Evolutionary conservation across 2,329 filamentous ascomycete genomes (phyloP), one percentile per base, ranked within the genome.

Genomic region (Rhinocladiella similis): DNA sequence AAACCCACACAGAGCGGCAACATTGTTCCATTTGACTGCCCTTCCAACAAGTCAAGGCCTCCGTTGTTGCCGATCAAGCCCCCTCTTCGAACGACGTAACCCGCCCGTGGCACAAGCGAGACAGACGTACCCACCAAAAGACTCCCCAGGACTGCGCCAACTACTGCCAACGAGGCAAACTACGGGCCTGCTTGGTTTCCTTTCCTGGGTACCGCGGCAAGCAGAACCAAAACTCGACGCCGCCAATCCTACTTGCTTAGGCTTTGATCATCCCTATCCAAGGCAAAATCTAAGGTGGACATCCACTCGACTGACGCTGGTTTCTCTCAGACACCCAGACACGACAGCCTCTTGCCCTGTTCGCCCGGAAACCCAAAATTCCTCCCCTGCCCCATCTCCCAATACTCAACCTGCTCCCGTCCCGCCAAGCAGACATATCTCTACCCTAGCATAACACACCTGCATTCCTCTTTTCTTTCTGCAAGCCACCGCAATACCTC

Each of bases 1-100:
- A 57, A 52, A 56, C 48, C 48, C 54, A 53, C 47, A 29, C n/a
- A 22, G 9, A 45, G 10, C 14, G 18, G 29, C 20, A 18, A 52
- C 55, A n/a, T 41, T 27, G 43, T 27, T 22, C 43, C n/a, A 46
- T 46, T 22, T n/a, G n/a, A 53, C 48, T 45, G 29, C 29, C 49
- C 49, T 35, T 50, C 18, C 19, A 27, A n/a, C 25, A 54, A 43
- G 38, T 43, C 20, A 49, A 42, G 46, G 19, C 47, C 46, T 18
- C 39, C 39, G 43, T 53, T 47, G 45, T 27, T 58, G 56, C 53
- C 56, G 56, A 60, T 60, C 53, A 50, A 35, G 22, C 22, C 20
- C 25, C 53, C 53, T 39, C 50, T 36, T 10, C 19, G 45, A 48
- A 54, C 52, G 45, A 54, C 52, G 52, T 49, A 43, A 46, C 20